These are phyloP conservation scores for Eucalyptus cloeziana DNA, from an alignment of 345 rosid species.

Conservation along the genomic window DNA sequence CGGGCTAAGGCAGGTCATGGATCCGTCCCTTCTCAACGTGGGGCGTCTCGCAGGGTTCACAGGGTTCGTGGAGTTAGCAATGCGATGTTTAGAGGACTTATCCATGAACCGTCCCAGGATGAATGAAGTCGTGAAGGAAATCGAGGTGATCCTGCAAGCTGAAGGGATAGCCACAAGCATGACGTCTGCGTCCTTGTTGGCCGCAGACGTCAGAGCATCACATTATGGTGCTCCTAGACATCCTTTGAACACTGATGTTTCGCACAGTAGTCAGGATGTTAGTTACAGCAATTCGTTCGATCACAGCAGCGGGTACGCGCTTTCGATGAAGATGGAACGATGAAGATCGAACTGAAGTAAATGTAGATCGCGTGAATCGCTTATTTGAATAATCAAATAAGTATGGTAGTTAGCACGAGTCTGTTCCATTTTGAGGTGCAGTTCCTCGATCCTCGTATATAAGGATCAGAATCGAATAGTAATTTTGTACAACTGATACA, in stretches of 20 bases:
- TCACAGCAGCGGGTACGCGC: neutral
- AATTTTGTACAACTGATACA: neutral
- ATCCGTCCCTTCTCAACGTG: neutral
- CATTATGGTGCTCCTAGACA: neutral
- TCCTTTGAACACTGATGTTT: neutral
- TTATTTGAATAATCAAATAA: neutral
- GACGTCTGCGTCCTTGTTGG: neutral
- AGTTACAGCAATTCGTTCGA: neutral
- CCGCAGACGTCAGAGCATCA: neutral
- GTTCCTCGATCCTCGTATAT: neutral
- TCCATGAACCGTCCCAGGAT: constrained; percentile 13
- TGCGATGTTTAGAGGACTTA: constrained; percentile 11
- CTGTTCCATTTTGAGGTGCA: neutral
- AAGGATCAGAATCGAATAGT: neutral
- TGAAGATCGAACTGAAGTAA: neutral
- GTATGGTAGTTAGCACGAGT: neutral
- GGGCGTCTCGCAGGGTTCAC: constrained; percentile 5
- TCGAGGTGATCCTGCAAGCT: constrained; percentile 15
- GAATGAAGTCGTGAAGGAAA: constrained; percentile 13
- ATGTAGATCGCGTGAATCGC: neutral
- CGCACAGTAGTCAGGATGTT: neutral
- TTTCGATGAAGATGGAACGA: neutral
- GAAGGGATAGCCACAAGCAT: neutral
- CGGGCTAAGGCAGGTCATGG: neutral
- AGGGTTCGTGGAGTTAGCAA: constrained; percentile 12